phyloP scores from a whole-genome alignment of 768 basidiomycete species.

The Royoungia palumana region DNA sequence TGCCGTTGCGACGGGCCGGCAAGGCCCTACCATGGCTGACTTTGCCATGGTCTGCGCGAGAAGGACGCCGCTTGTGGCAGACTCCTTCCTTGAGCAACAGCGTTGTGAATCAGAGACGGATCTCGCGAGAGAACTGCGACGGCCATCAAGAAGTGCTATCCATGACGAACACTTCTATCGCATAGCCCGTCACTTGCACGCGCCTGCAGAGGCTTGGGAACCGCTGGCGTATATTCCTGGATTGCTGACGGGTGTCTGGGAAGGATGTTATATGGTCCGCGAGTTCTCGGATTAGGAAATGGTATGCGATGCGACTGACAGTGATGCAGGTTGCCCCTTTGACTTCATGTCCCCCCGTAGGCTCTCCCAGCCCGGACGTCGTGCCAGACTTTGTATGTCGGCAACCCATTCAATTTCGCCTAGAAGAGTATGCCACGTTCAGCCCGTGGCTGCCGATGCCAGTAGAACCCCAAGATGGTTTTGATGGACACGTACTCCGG shows the following conservation, averaged over 20 bases:
- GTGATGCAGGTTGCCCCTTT: slow-evolving; percentile 27
- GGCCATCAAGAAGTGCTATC: slow-evolving; percentile 31
- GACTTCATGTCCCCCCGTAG: slow-evolving; percentile 14
- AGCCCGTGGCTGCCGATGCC: slow-evolving; percentile 36
- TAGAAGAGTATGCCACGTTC: slow-evolving; percentile 45
- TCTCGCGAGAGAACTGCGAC: slow-evolving; percentile 29
- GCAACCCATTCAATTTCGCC: slow-evolving; percentile 48
- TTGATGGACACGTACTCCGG: slow-evolving; percentile 24
- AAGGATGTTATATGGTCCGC: slow-evolving; percentile 57
- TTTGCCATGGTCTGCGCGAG: slow-evolving; percentile 40
- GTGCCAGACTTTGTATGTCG: slow-evolving; percentile 40
- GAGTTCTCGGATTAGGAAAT: slow-evolving; percentile 15
- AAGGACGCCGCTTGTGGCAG: slow-evolving; percentile 50
- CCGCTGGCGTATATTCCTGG: slow-evolving; percentile 40
- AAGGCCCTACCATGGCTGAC: slow-evolving; percentile 56
- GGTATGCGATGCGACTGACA: slow-evolving; percentile 15
- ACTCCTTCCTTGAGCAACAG: slow-evolving; percentile 31
- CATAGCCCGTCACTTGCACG: slow-evolving; percentile 17
- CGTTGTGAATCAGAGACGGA: slow-evolving; percentile 31
- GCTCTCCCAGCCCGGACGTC: slow-evolving; percentile 6
- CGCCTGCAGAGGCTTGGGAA: slow-evolving; percentile 21
- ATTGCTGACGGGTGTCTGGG: slow-evolving; percentile 54
- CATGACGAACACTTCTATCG: slow-evolving; percentile 41
- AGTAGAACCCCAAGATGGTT: slow-evolving; percentile 16
- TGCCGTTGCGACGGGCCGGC: slow-evolving; percentile 41